Percentiles rank a stretch among this genome's conserved stretches.
Conservation (phyloP, 1,139 yeast genomes). For the Hyphopichia fennica region DNA sequence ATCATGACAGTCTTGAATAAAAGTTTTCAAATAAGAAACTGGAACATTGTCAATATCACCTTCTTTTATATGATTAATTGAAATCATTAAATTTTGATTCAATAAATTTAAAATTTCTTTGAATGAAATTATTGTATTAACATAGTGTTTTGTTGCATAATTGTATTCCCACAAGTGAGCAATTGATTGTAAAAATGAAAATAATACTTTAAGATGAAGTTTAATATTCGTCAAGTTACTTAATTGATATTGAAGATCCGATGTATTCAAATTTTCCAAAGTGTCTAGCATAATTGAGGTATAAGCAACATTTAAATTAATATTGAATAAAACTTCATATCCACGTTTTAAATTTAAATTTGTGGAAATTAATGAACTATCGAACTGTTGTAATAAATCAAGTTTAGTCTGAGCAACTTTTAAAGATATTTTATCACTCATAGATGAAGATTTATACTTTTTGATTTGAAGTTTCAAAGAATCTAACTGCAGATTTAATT, state of each 20-base stretch:
- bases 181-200: constrained; percentile 3
- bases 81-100: constrained; percentile 1
- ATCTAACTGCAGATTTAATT: constrained; percentile 12
- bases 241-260: constrained; percentile 1
- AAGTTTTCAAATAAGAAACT: constrained; percentile 4
- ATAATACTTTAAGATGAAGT: not conserved
- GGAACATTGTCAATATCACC: constrained; percentile 6
- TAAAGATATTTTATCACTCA: constrained; percentile 8
- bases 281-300: constrained; percentile 2
- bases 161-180: constrained; percentile 10
- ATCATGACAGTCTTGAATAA: constrained; percentile 5
- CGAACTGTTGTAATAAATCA: constrained; percentile 9
- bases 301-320: constrained; percentile 6
- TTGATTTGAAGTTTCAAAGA: constrained; percentile 16
- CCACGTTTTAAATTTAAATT: constrained; percentile 4
- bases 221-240: constrained; percentile 3
- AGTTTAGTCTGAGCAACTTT: constrained; percentile 10
- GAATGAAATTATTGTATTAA: constrained; percentile 3
- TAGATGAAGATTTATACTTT: constrained; percentile 11
- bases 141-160: constrained; percentile 5
- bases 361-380: constrained; percentile 6
- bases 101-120: constrained; percentile 1
- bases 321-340: constrained; percentile 7
- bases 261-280: constrained; percentile 4
- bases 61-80: constrained; percentile 5